A percentile compares a stretch with the other conserved stretches of the same genome.
Evolutionary conservation across 2,329 filamentous ascomycete species (phyloP).

Genomic region (Cladosporium austrohemisphaericum): DNA sequence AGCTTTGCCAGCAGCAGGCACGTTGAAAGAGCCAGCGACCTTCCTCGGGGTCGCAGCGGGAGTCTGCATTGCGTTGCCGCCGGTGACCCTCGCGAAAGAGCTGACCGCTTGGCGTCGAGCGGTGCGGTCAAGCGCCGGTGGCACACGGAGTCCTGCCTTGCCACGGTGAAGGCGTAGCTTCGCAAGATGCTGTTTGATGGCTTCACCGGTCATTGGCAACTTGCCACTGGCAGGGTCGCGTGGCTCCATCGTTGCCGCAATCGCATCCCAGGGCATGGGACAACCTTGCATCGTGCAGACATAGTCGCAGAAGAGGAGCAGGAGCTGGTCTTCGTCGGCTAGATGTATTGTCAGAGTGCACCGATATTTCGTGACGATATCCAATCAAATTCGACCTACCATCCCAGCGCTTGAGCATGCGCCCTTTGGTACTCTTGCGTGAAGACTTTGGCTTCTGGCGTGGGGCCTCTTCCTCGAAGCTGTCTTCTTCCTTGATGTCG

Average conservation of each 20-base stretch:
- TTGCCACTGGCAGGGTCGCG: constrained; percentile 3
- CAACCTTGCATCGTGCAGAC: constrained; percentile 20
- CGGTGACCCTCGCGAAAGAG: too few relatives aligned
- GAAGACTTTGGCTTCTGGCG: too few relatives aligned
- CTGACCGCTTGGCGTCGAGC: constrained; percentile 5
- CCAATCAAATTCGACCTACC: constrained; percentile 20
- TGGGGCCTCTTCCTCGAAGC: too few relatives aligned
- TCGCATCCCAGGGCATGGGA: constrained; percentile 24
- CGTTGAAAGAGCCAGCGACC: neutral
- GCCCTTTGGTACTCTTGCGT: constrained; percentile 23
- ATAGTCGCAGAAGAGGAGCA: constrained; percentile 25
- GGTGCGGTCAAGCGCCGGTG: constrained; percentile 20
- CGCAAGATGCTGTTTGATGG: constrained; percentile 27
- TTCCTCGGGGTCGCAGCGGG: neutral
- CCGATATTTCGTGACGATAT: neutral
- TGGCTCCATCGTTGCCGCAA: constrained; percentile 19
- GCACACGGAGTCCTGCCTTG: constrained; percentile 18
- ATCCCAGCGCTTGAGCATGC: constrained; percentile 30
- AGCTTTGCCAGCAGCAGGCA: neutral
- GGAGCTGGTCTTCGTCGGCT: constrained; percentile 28
- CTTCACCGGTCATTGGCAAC: constrained; percentile 21
- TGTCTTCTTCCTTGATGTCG: too few relatives aligned
- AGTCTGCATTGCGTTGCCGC: neutral
- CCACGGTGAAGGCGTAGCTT: constrained; percentile 26
- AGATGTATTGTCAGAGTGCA: constrained; percentile 11